Conservation (phyloP, 169 alveolate genomes). For the Plasmodium cynomolgi region DNA sequence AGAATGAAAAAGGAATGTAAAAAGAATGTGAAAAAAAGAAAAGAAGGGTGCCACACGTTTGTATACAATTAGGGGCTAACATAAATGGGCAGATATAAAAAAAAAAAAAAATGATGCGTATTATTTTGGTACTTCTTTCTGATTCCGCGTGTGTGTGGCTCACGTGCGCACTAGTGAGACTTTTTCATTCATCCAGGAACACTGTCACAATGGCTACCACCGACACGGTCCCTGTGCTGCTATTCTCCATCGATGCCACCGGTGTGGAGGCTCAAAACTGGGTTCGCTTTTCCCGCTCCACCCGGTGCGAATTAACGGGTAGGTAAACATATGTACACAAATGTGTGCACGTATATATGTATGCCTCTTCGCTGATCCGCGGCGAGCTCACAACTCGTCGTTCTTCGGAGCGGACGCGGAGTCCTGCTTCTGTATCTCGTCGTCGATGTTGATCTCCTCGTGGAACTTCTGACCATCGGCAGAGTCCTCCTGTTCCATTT, state of each 20-base stretch:
- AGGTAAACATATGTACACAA: not conserved
- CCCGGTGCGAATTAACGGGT: not conserved
- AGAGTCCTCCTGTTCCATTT: slow-evolving; percentile 35
- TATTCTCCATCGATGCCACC: not conserved
- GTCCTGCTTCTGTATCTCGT: slow-evolving; percentile 38
- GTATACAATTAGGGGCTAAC: not conserved
- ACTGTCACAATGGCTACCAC: not conserved
- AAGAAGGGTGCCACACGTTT: slow-evolving; percentile 8
- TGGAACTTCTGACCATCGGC: not conserved
- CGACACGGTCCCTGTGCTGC: not conserved
- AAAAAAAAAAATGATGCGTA: not conserved
- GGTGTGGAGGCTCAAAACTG: not conserved
- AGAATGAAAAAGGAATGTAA: not conserved
- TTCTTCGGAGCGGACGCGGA: not conserved
- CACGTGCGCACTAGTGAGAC: not conserved
- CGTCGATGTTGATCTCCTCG: slow-evolving; percentile 72
- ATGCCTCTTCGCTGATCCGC: not conserved
- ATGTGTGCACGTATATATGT: not conserved
- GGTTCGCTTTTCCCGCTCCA: not conserved
- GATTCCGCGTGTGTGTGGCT: not conserved
- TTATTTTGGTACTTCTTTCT: not conserved
- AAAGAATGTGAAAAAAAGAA: not conserved
- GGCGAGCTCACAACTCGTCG: slow-evolving; percentile 26
- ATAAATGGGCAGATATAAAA: not conserved
- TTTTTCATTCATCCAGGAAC: not conserved